Base-by-base conservation (phyloP, 179 eudicot species). In the Corrigiola litoralis region DNA sequence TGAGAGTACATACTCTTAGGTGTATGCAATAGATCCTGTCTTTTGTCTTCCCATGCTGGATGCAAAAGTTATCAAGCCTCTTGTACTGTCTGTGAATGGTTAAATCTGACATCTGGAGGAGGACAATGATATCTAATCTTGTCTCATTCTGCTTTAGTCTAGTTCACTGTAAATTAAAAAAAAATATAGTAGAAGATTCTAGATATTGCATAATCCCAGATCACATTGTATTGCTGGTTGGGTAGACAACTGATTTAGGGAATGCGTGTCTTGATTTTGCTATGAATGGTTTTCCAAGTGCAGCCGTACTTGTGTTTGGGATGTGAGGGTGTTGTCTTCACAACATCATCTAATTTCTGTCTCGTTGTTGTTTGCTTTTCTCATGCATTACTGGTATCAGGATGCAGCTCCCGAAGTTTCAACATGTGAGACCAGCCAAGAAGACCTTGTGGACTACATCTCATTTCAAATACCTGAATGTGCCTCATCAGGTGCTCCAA, bases 401-500 rank as follows among this genome's bases (percentile, higher is more conserved):
- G 95, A 82, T 34, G 68, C 76, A 66, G 71, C 70, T 49, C 69
- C 77, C 45, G 77, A 72, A 58, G 75, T 44, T 61, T 40, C 82
- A 69, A 38, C 76, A 44, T 32, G 53, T 70, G 79, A 80, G 56
- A 73, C 66, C 18, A 65, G 53, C 75, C 74, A 68, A 66, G 69
- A 58, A 72, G 74, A 72, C 63, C 82, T 80, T 44, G 66, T 65
- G 32, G 95, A 85, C 65, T 95, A 88, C 66, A 58, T 89, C 68
- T 74, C 83, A 44, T 86, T 95, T 79, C 79, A 65, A 76, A 74
- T 91, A 74, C 96, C 97, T 23, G 86, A 85, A 38, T 89, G 84
- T 41, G 77, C 96, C 58, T 77, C 84, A 42, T 68, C 84, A 21
- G 69, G 66, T 75, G 70, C 71, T 71, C 54, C 79, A 75, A 91